phyloP scores from a whole-genome alignment of 1,284 basidiomycete genomes.

The Ceratorhiza oryzae-sativae region DNA sequence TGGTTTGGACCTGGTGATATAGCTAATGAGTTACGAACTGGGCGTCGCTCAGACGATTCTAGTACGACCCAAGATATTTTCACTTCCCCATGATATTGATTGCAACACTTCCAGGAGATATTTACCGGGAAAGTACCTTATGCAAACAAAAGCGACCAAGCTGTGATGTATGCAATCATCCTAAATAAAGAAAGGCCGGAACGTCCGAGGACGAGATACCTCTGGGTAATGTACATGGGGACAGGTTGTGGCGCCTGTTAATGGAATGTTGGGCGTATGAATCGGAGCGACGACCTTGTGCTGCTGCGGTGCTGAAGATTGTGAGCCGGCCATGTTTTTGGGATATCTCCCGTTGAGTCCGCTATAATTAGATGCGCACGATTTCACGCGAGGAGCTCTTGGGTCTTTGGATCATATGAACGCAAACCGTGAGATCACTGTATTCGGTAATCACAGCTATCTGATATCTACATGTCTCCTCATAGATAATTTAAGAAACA shows the following conservation, averaged over 20 bases:
- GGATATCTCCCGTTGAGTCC: too few relatives aligned
- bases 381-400: background rate
- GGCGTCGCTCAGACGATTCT: background rate
- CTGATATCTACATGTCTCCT: too few relatives aligned
- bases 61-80: background rate
- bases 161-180: background rate
- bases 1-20: too few relatives aligned
- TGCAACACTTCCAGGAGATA: background rate
- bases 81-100: background rate
- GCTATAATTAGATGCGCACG: background rate
- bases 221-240: background rate
- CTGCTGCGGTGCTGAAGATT: background rate
- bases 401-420: too few relatives aligned
- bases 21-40: too few relatives aligned
- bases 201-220: background rate
- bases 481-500: too few relatives aligned
- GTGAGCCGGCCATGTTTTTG: background rate
- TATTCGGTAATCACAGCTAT: too few relatives aligned
- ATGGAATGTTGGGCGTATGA: background rate
- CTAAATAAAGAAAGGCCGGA: background rate
- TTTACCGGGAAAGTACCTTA: slow-evolving; percentile 1
- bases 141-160: background rate
- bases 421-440: too few relatives aligned
- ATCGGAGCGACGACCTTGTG: background rate
- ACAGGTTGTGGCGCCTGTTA: background rate